Base-by-base conservation (phyloP, 192 early-diverging fungal species). In the Podila horticola region DNA sequence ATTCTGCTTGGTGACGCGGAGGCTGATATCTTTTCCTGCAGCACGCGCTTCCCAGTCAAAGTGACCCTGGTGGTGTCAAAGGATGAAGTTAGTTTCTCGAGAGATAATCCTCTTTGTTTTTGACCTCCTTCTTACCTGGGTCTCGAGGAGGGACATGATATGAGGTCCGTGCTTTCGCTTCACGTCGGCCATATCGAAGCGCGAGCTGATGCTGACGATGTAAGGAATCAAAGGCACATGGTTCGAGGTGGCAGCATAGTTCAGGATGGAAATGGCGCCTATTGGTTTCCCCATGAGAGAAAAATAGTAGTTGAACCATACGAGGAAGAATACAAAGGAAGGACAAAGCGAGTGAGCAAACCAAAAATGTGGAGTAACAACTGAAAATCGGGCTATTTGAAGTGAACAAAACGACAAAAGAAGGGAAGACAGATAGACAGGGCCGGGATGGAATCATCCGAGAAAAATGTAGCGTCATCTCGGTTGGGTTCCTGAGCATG, bases 41-140 rank as follows among this genome's bases (percentile, higher is more conserved):
- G 64, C 55, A n/a, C 71, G 65, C n/a, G 77, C 71, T 13, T 69
- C 36, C 77, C 77, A 81, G 64, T 81, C 77, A 69, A 81, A 81
- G 58, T 81, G 71, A 9, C 77, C 77, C 76, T 76, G 29, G 52
- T n/a, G 2, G 0, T 20, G 22, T 15, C 10, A 62, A 50, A 59
- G 63, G 26, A 4, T n/a, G 41, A 2, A 6, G 30, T 49, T 20
- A 41, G 26, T 10, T 6, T 66, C n/a, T 24, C 9, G 24, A 30
- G 11, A 2, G 28, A 10, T 4, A 7, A 5, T 61, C 15, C 17
- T 33, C 1, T 30, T 31, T 34, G 33, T 34, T 17, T 45, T 17
- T 1, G 11, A 45, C 15, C 15, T n/a, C 31, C 28, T 11, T 4
- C 20, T 50, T 67, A 71, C 75, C 76, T 81, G 77, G 10, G 62